Evolutionary conservation across 305 asterid genomes (phyloP), one percentile per base, ranked within the genome.

Genomic region (Fraxinus baroniana): DNA sequence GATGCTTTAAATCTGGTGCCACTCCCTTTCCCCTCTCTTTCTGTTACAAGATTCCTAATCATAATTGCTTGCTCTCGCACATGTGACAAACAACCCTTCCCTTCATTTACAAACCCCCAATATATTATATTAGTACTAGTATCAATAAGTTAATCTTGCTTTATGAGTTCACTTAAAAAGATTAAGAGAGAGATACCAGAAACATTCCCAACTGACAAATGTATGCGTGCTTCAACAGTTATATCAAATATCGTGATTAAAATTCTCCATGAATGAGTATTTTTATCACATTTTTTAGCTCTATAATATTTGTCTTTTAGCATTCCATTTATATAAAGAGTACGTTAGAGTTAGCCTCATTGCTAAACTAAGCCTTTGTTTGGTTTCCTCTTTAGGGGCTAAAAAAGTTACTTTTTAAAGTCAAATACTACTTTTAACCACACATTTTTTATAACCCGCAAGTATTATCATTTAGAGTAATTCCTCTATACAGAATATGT

Each of bases 21-120:
- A 6, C 71, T 39, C 77, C 78, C 66, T 77, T 80, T 12, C 57
- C 57, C 76, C 83, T 71, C 66, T 41, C 79, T 80, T 77, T 86
- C 83, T 83, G 81, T 62, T 73, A 7, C 77, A 35, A 77, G 72
- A 64, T 32, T 77, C 83, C 30, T 72, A 80, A 83, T 83, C 83
- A 83, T 86, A 72, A 39, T 78, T 70, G 9, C 80, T 20, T 9
- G 73, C 35, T 22, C 73, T 64, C 32, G 33, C 73, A 18, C 80
- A 44, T 76, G 83, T 70, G 82, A 72, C 74, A 39, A 41, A 41
- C 52, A 57, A 35, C 41, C 33, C 22, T 22, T 12, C 75, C 64
- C 55, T 41, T 44, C 55, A 44, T 44, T 12, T 2, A 44, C 49
- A 41, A 41, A 39, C 9, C 13, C 15, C 36, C 36, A 33, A 4